phyloP scores from a whole-genome alignment of 2,329 filamentous ascomycete species.

The Fusarium kyushuense region DNA sequence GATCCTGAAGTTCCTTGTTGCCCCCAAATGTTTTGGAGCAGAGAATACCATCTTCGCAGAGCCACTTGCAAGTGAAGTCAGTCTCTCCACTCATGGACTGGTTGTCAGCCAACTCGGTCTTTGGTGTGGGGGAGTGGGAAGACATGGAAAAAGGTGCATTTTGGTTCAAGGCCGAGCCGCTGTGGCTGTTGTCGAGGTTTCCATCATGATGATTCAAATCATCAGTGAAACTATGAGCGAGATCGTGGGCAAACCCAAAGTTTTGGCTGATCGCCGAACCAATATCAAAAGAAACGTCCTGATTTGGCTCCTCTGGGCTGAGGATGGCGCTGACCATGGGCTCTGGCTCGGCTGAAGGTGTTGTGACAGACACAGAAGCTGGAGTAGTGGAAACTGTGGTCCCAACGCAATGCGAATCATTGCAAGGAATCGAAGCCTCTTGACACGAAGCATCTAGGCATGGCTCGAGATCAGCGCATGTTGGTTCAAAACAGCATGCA shows the following conservation, averaged over 20 bases:
- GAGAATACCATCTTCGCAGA: conserved; percentile 38
- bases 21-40: conserved; percentile 56
- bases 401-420: conserved; percentile 51
- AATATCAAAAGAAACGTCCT: conserved; percentile 27
- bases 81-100: conserved; percentile 40
- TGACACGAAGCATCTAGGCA: conserved; percentile 53
- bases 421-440: conserved; percentile 52
- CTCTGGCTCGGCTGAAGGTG: conserved; percentile 48
- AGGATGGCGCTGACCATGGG: conserved; percentile 30
- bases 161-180: conserved; percentile 3
- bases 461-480: conserved; percentile 52
- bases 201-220: conserved; percentile 21
- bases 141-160: conserved; percentile 10
- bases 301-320: conserved; percentile 32
- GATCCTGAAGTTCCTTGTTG: conserved; percentile 65
- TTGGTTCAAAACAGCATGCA: conserved; percentile 48
- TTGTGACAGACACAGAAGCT: conserved; percentile 47
- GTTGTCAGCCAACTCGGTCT: conserved; percentile 27
- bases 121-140: conserved; percentile 19
- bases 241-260: conserved; percentile 24
- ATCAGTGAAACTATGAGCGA: conserved; percentile 23
- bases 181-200: conserved; percentile 13
- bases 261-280: conserved; percentile 20
- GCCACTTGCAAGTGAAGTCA: conserved; percentile 53
- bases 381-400: conserved; percentile 46